Base-by-base conservation (phyloP, 1,284 basidiomycete genomes). In the Cutaneotrichosporon sp. region DNA sequence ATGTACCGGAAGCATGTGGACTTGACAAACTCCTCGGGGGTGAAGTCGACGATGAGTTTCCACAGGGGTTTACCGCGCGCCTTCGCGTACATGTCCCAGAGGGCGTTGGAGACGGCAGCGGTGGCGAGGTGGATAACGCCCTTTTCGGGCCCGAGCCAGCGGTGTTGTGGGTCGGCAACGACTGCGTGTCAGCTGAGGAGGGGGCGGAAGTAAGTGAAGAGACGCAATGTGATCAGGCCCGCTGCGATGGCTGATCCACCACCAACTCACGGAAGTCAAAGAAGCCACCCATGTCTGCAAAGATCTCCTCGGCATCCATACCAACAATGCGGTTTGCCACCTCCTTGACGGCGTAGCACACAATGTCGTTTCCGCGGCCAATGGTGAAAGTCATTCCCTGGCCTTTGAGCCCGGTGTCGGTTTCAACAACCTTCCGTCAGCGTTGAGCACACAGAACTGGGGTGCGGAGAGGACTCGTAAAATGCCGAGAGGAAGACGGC, bases 321-420 rank as follows among this genome's bases (percentile, higher is more conserved):
- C 89, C 90, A 16, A 94, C 76, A 8, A 97, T 80, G 17, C 87
- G 83, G 61, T 81, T 80, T 0, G 90, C 86, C 38, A 94, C 82
- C 66, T 84, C 81, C 55, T 81, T 77, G 67, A 94, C 90, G 2
- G 90, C 87, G 46, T 78, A 78, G 72, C 88, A 91, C 51, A 91
- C 90, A 63, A 93, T 90, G 57, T 97, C 93, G 70, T 93, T 97
- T 24, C 91, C 91, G 35, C 90, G 84, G 5, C 92, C 91, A 64
- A 93, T 94, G n/a, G 91, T 94, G 73, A 96, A 96, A 12, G 92
- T 93, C 91, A 94, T 91, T 47, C 92, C 91, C 65, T 90, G 84
- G 27, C 91, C 90, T 49, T 84, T 81, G 44, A 92, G 82, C 49
- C 83, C 80, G 29, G 66, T 61, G 46, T 71, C 65, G 5, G 91